Percentiles rank a stretch among this genome's conserved stretches.
Evolutionary conservation across 2,329 filamentous ascomycete species (phyloP).

Genomic region (Hypoxylon sp.): DNA sequence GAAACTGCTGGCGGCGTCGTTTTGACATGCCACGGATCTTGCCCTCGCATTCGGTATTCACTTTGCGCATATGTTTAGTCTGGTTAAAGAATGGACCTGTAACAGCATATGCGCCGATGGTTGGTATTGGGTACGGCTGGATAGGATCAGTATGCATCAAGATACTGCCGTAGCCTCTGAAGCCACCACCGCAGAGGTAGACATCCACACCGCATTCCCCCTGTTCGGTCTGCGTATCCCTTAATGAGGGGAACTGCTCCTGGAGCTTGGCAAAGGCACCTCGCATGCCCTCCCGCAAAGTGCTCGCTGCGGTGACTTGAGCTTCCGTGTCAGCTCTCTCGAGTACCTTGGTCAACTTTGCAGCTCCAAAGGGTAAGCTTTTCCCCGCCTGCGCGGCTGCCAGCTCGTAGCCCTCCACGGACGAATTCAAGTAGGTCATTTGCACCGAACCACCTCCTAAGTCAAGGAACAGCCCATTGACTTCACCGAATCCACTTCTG

Average conservation of each 20-base stretch:
- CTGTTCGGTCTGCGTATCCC: slow-evolving; percentile 55
- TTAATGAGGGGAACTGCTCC: slow-evolving; percentile 64
- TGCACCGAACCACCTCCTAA: slow-evolving; percentile 80
- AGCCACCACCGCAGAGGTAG: slow-evolving; percentile 91
- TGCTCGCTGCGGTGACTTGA: slow-evolving; percentile 62
- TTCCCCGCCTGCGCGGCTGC: slow-evolving; percentile 67
- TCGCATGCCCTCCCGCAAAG: slow-evolving; percentile 70
- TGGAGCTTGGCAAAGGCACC: slow-evolving; percentile 70
- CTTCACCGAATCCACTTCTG: slow-evolving; percentile 76
- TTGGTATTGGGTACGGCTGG: slow-evolving; percentile 84
- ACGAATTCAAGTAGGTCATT: slow-evolving; percentile 73
- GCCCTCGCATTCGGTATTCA: slow-evolving; percentile 64
- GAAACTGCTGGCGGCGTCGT: slow-evolving; percentile 82
- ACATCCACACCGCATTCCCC: slow-evolving; percentile 70
- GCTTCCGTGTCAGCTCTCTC: slow-evolving; percentile 56
- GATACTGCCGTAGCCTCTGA: slow-evolving; percentile 90
- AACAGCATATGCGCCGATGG: slow-evolving; percentile 83
- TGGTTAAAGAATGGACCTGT: slow-evolving; percentile 70
- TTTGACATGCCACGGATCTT: slow-evolving; percentile 84
- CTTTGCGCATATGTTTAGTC: slow-evolving; percentile 64
- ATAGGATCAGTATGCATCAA: slow-evolving; percentile 83
- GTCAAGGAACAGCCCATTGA: slow-evolving; percentile 86
- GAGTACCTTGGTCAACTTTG: slow-evolving; percentile 66
- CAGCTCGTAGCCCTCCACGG: slow-evolving; percentile 61
- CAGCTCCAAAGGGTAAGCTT: slow-evolving; percentile 73